Evolutionary conservation across 1,284 basidiomycete species (phyloP).

Genomic region (Sutorius eximius): DNA sequence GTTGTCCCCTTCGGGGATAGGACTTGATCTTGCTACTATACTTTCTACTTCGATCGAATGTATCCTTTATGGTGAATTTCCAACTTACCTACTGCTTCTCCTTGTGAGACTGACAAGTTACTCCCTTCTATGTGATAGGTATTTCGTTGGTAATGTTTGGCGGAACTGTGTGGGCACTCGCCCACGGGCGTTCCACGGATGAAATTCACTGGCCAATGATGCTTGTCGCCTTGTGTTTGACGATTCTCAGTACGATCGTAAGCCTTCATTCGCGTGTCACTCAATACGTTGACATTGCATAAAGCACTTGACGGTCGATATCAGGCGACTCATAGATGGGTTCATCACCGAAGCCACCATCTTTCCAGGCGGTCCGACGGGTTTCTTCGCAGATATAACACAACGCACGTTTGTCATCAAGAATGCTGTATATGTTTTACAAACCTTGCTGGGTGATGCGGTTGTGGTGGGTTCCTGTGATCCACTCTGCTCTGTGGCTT

Average conservation of each 20-base stretch:
- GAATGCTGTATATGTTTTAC: slow-evolving; percentile 20
- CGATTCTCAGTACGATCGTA: slow-evolving; percentile 22
- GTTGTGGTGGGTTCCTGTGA: slow-evolving; percentile 13
- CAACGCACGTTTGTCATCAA: slow-evolving; percentile 27
- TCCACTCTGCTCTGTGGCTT: not conserved
- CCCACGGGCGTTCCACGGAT: slow-evolving; percentile 7
- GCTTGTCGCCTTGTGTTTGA: slow-evolving; percentile 20
- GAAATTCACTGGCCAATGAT: slow-evolving; percentile 22
- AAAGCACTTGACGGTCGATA: slow-evolving; percentile 25
- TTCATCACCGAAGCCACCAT: slow-evolving; percentile 14
- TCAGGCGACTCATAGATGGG: slow-evolving; percentile 23
- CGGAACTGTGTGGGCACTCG: slow-evolving; percentile 26
- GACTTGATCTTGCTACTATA: slow-evolving; percentile 18
- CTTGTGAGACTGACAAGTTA: slow-evolving; percentile 2
- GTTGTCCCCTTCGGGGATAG: slow-evolving; percentile 4
- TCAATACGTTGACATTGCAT: not conserved
- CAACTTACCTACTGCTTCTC: not conserved
- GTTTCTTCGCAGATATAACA: slow-evolving; percentile 24
- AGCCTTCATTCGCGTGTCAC: not conserved
- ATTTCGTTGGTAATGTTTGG: slow-evolving; percentile 27
- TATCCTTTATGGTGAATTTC: slow-evolving; percentile 24
- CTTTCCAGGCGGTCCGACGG: slow-evolving; percentile 13
- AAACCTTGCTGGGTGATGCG: slow-evolving; percentile 30
- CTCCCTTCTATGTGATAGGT: slow-evolving; percentile 9
- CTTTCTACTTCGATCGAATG: slow-evolving; percentile 24